Evolutionary conservation across 2,329 filamentous ascomycete genomes (phyloP).

Genomic region (Beauveria sp.): DNA sequence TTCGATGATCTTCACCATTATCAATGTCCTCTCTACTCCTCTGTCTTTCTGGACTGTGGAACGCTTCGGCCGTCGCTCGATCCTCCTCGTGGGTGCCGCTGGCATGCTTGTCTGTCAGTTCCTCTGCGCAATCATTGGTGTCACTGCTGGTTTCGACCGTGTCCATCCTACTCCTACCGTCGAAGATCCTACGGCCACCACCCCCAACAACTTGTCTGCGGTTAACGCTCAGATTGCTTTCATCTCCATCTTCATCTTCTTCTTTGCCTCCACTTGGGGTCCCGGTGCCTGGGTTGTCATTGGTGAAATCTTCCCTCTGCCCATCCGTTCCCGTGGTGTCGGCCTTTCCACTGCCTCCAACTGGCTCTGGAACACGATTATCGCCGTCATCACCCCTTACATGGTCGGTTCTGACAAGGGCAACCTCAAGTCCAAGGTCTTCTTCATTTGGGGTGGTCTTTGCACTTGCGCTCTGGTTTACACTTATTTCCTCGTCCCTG

Average conservation of each 20-base stretch:
- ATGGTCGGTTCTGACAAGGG: conserved; percentile 55
- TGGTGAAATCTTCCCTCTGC: conserved; percentile 84
- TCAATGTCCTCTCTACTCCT: conserved; percentile 81
- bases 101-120: conserved; percentile 87
- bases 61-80: conserved; percentile 68
- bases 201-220: conserved; percentile 48
- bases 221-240: conserved; percentile 72
- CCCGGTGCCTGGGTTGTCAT: conserved; percentile 76
- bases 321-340: conserved; percentile 81
- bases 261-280: conserved; percentile 85
- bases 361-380: conserved; percentile 83
- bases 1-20: conserved; percentile 75
- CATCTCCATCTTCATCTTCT: conserved; percentile 89
- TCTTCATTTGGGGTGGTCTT: conserved; percentile 68
- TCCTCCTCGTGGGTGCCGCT: conserved; percentile 70
- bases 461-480: conserved; percentile 55
- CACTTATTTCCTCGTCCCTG: conserved; percentile 65
- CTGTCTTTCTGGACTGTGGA: conserved; percentile 85
- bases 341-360: conserved; percentile 81
- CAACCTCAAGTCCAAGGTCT: conserved; percentile 62
- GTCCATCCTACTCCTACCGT: conserved; percentile 37
- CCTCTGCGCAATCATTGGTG: conserved; percentile 71
- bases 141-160: conserved; percentile 49
- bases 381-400: conserved; percentile 65
- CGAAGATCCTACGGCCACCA: conserved; percentile 27